Percentiles rank a stretch among this genome's conserved stretches.
phyloP scores from a whole-genome alignment of 2,329 filamentous ascomycete species.

The Aspergillus fructus region DNA sequence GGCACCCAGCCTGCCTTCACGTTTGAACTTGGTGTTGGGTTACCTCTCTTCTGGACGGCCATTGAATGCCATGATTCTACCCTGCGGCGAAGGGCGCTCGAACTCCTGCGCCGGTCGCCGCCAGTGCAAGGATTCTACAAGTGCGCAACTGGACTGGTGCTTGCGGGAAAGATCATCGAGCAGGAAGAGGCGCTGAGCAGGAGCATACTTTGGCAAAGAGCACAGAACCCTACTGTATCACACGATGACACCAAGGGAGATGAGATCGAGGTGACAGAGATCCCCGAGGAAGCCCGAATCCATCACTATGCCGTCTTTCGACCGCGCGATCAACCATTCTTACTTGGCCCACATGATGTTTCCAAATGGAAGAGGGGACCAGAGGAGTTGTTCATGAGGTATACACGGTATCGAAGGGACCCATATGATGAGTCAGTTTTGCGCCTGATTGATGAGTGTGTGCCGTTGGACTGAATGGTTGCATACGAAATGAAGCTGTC shows the following conservation, averaged over 20 bases:
- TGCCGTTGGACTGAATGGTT: slow-evolving; percentile 2
- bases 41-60: slow-evolving; percentile 7
- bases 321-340: not conserved
- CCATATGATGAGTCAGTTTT: not conserved
- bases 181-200: slow-evolving; percentile 1
- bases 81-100: slow-evolving; percentile 3
- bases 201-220: not conserved
- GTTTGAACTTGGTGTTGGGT: slow-evolving; percentile 5
- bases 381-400: slow-evolving; percentile 8
- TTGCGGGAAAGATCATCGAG: slow-evolving; percentile 4
- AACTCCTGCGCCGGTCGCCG: slow-evolving; percentile 3
- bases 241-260: too few species aligned
- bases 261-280: not conserved
- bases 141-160: not conserved
- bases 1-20: slow-evolving; percentile 14
- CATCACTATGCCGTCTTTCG: not conserved
- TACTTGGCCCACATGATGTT: slow-evolving; percentile 2
- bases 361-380: not conserved
- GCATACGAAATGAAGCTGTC: too few species aligned
- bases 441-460: slow-evolving; percentile 6
- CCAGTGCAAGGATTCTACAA: slow-evolving; percentile 9
- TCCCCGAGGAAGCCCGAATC: not conserved
- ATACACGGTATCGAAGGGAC: not conserved
- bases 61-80: slow-evolving; percentile 9
- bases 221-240: too few species aligned